Evolutionary conservation across 2,329 filamentous ascomycete species (phyloP).

Genomic region (Trichoderma koningii): DNA sequence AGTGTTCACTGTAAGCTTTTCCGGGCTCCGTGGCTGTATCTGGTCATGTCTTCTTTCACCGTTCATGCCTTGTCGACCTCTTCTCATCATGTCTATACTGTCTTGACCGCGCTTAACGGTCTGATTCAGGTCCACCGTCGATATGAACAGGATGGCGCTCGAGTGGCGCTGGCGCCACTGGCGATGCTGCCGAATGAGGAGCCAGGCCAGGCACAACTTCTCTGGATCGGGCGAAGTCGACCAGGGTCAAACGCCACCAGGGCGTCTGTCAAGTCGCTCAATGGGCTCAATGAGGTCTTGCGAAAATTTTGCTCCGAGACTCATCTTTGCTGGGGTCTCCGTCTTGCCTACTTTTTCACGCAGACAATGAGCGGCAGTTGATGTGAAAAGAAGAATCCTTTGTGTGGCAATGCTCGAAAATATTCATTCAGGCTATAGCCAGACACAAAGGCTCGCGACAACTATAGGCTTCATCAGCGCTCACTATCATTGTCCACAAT

Average conservation of each 20-base stretch:
- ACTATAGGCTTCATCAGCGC: too few relatives aligned
- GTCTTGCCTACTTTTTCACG: background rate
- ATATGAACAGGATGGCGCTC: background rate
- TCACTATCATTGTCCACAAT: background rate
- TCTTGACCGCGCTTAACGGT: background rate
- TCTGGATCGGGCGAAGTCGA: background rate
- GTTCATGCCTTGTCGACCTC: background rate
- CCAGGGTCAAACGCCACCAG: conserved; percentile 21
- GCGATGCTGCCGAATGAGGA: conserved; percentile 1
- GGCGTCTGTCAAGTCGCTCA: conserved; percentile 11
- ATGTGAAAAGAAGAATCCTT: background rate
- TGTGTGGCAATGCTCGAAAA: background rate
- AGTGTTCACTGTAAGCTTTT: background rate
- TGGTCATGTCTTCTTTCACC: background rate
- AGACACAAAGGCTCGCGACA: too few relatives aligned
- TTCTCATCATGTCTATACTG: background rate
- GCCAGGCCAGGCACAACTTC: background rate
- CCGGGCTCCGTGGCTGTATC: background rate
- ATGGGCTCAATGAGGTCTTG: background rate
- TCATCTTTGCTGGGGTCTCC: background rate
- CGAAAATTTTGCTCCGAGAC: background rate
- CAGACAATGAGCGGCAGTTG: background rate
- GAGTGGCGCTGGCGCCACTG: background rate
- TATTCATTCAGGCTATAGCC: background rate
- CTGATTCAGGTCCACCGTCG: background rate